A percentile compares a stretch with the other conserved stretches of the same genome.
phyloP scores from a whole-genome alignment of 192 early-diverging fungal species.

The Phlyctochytrium bullatum region DNA sequence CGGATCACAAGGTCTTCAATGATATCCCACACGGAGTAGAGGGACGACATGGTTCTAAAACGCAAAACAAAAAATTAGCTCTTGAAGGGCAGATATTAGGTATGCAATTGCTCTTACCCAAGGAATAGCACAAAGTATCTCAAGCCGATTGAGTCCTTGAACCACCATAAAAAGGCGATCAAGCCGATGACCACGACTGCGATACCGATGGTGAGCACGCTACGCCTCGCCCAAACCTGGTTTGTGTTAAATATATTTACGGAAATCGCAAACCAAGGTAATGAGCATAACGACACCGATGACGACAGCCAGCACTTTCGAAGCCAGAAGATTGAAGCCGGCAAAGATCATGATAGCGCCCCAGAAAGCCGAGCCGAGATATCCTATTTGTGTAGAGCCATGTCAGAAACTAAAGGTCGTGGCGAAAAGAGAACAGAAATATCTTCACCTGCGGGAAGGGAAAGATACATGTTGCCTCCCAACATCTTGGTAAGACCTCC shows the following conservation, averaged over 20 bases:
- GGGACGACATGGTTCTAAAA: conserved; percentile 87
- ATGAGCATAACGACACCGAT: conserved; percentile 79
- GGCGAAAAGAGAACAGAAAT: background rate
- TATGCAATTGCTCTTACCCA: conserved; percentile 57
- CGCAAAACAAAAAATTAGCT: background rate
- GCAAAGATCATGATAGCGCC: conserved; percentile 92
- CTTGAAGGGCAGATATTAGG: background rate
- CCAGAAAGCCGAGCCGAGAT: conserved; percentile 83
- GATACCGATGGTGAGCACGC: conserved; percentile 77
- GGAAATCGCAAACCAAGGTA: conserved; percentile 81
- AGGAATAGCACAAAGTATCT: conserved; percentile 92
- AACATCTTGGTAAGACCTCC: conserved; percentile 32
- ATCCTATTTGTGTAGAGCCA: conserved; percentile 49
- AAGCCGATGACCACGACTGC: conserved; percentile 81
- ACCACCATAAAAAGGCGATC: conserved; percentile 82
- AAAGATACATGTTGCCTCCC: conserved; percentile 76
- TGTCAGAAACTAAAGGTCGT: background rate
- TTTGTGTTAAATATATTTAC: background rate
- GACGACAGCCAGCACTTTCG: conserved; percentile 82
- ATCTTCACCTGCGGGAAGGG: conserved; percentile 68
- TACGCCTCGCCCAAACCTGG: conserved; percentile 70
- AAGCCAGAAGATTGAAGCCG: conserved; percentile 84
- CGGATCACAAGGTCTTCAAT: conserved; percentile 86
- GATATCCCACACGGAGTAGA: conserved; percentile 96
- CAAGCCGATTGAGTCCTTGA: conserved; percentile 67